Evolutionary conservation across 768 basidiomycete species (phyloP).

Genomic region (Harrya chromipes): DNA sequence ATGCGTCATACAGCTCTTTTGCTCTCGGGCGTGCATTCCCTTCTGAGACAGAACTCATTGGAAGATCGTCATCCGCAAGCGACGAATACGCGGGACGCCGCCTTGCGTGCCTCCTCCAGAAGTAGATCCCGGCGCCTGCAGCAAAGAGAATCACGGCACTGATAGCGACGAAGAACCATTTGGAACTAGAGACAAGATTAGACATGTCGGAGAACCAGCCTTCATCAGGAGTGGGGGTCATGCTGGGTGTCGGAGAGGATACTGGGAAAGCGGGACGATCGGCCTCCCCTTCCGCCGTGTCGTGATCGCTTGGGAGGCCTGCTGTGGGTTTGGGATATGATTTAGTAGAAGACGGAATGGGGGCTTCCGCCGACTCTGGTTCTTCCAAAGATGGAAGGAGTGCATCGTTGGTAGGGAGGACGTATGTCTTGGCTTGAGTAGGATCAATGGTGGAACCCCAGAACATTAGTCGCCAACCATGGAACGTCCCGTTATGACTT

Average conservation of each 20-base stretch:
- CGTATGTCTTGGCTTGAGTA: constrained; percentile 56
- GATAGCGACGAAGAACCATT: constrained; percentile 90
- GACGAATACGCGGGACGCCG: constrained; percentile 51
- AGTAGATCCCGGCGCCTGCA: constrained; percentile 65
- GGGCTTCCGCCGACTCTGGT: constrained; percentile 36
- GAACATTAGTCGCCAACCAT: constrained; percentile 89
- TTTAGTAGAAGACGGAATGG: constrained; percentile 49
- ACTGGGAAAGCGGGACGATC: constrained; percentile 66
- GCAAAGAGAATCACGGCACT: constrained; percentile 77
- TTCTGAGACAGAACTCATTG: constrained; percentile 68
- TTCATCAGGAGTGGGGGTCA: constrained; percentile 64
- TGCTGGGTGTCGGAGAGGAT: constrained; percentile 35
- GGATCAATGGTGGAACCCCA: constrained; percentile 89
- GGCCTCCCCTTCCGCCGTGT: constrained; percentile 74
- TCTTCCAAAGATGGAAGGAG: constrained; percentile 48
- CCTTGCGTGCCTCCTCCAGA: constrained; percentile 64
- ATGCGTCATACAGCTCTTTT: constrained; percentile 94
- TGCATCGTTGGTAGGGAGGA: constrained; percentile 52
- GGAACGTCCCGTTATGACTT: constrained; percentile 60
- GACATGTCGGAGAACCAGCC: constrained; percentile 84
- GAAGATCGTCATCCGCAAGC: constrained; percentile 64
- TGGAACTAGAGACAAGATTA: constrained; percentile 67
- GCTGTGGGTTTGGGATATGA: constrained; percentile 81
- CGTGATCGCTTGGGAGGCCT: constrained; percentile 85
- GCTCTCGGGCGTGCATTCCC: constrained; percentile 42